A percentile compares a stretch with the other conserved stretches of the same genome.
Evolutionary conservation across 2,329 filamentous ascomycete species (phyloP).

Genomic region (Elsinoe necatrix): DNA sequence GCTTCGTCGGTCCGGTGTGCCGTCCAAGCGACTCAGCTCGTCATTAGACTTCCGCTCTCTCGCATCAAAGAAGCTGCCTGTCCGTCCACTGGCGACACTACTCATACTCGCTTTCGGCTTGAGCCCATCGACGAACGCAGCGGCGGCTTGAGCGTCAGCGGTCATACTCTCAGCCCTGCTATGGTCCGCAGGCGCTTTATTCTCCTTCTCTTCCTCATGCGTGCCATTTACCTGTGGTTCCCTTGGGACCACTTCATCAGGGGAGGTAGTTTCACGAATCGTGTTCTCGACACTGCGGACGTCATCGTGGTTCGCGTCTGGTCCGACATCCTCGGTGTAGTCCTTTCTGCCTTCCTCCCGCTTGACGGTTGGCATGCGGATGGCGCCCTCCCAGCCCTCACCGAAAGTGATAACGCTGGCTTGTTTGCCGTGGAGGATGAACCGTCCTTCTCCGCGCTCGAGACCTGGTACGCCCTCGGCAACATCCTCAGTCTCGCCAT

Average conservation of each 20-base stretch:
- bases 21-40: neutral
- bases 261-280: neutral
- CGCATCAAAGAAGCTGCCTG: conserved; percentile 9
- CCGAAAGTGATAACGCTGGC: conserved; percentile 96
- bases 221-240: neutral
- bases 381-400: conserved; percentile 60
- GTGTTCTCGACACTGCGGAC: conserved; percentile 1
- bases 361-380: conserved; percentile 20
- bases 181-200: neutral
- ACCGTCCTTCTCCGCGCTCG: conserved; percentile 72
- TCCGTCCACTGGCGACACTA: neutral
- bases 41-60: neutral
- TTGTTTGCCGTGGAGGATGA: conserved; percentile 96
- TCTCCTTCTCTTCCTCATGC: neutral
- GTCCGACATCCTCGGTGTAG: neutral
- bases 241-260: neutral
- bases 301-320: neutral
- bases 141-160: conserved; percentile 8
- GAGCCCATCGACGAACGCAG: neutral
- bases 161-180: conserved; percentile 8
- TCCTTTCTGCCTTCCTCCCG: neutral
- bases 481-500: conserved; percentile 42
- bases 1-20: conserved; percentile 5
- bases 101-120: neutral
- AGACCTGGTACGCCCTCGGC: conserved; percentile 56